These are phyloP conservation scores for Diaporthe helianthi DNA, from an alignment of 2,329 filamentous ascomycete genomes.

Conservation along the genomic window DNA sequence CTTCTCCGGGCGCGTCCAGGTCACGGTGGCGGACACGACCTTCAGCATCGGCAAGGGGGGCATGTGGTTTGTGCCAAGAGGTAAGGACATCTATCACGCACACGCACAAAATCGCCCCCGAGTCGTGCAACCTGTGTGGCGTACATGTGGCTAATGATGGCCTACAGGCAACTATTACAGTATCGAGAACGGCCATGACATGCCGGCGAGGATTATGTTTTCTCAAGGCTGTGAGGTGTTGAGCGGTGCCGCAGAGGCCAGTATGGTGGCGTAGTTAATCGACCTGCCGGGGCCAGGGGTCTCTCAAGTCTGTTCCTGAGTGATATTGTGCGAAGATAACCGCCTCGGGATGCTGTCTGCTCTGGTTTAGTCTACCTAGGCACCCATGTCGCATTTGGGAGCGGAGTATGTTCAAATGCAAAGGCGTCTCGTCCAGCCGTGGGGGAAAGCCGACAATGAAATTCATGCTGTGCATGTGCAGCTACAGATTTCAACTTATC, in stretches of 20 bases:
- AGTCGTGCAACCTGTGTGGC: too few relatives aligned
- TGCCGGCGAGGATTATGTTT: slow-evolving; percentile 84
- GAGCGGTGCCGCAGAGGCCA: slow-evolving; percentile 39
- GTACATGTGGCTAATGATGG: neutral
- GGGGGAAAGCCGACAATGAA: neutral
- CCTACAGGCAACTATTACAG: slow-evolving; percentile 86
- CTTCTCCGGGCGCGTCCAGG: slow-evolving; percentile 79
- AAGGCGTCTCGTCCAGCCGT: slow-evolving; percentile 23
- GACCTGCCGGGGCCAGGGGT: neutral
- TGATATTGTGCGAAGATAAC: slow-evolving; percentile 1
- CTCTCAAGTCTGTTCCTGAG: neutral
- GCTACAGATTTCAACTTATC: neutral
- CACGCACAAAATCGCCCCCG: neutral
- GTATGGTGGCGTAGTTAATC: slow-evolving; percentile 26
- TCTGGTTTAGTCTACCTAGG: neutral
- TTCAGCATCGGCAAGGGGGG: slow-evolving; percentile 89
- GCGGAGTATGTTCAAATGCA: slow-evolving; percentile 10
- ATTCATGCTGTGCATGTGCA: neutral
- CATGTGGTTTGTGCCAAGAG: slow-evolving; percentile 93
- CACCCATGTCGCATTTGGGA: slow-evolving; percentile 19
- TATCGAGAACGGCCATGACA: slow-evolving; percentile 80
- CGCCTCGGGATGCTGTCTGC: slow-evolving; percentile 3
- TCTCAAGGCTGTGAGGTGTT: slow-evolving; percentile 78
- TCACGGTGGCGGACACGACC: slow-evolving; percentile 75
- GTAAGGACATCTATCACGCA: slow-evolving; percentile 67